Evolutionary conservation across 2,329 filamentous ascomycete genomes (phyloP), one percentile per base, ranked within the genome.

Genomic region (Claviceps capensis): DNA sequence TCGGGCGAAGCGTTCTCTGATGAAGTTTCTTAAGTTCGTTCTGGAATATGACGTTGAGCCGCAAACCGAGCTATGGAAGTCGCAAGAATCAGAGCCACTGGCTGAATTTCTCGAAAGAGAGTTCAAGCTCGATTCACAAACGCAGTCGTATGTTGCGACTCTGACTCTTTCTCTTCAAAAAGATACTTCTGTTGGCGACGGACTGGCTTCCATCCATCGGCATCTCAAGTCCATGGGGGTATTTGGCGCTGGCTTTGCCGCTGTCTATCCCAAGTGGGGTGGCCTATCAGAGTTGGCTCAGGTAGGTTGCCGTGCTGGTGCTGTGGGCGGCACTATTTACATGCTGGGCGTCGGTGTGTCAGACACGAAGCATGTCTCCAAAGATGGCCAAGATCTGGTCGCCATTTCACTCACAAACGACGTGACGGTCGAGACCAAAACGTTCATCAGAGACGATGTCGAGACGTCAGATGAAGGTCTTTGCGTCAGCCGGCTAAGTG

Each of bases 11-110:
- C 82, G 91, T 51, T 78, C 79, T 9, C 69, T 97, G 61, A 95
- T 96, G 85, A 95, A 94, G 67, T 94, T 96, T 61, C 76, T 97
- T 61, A 90, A 91, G 65, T 91, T 93, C 63, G 85, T 95, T 50
- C 73, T 82, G 54, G 79, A 88, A 59, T 84, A 83, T 60, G 79
- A 86, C 58, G 78, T 68, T n/a, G 71, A 74, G 51, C 64, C 65
- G 50, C 78, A 79, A 61, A 65, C 60, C 48, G 76, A 76, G 49
- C 59, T 73, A 3, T 88, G 84, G 84, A 67, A 80, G 54, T 61
- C 70, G 2, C 72, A 79, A 49, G 77, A 81, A 30, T 65, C 73
- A 13, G 67, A 68, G 50, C 70, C 76, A 0, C 76, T 91, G 47
- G 65, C 73, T 2, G 65, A 70, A 4, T 88, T 86, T 59, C 72